phyloP scores from a whole-genome alignment of 768 basidiomycete genomes.

The Inosperma sp. region DNA sequence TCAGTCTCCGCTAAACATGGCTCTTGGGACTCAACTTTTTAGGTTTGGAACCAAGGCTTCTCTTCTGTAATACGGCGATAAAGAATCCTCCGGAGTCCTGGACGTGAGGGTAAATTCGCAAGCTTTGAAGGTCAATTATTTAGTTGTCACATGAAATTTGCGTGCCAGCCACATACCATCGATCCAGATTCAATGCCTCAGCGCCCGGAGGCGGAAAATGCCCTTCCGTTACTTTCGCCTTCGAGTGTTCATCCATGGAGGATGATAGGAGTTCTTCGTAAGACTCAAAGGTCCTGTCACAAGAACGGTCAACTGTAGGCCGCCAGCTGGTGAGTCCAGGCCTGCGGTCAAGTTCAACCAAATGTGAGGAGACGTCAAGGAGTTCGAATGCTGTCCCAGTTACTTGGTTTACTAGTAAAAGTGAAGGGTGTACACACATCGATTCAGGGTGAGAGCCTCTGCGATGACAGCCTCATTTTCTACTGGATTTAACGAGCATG shows the following conservation, averaged over 20 bases:
- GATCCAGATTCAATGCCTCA: constrained; percentile 54
- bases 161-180: constrained; percentile 52
- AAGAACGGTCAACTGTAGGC: constrained; percentile 57
- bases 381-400: constrained; percentile 59
- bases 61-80: constrained; percentile 79
- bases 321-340: constrained; percentile 78
- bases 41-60: neutral
- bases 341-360: constrained; percentile 68
- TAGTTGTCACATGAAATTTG: neutral
- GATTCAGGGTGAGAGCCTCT: constrained; percentile 66
- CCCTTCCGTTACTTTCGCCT: constrained; percentile 61
- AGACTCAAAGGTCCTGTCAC: constrained; percentile 48
- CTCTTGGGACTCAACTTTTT: constrained; percentile 1
- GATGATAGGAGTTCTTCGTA: constrained; percentile 58
- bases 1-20: constrained; percentile 35
- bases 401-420: neutral
- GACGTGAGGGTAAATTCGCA: constrained; percentile 90
- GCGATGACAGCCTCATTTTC: constrained; percentile 97
- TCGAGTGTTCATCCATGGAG: constrained; percentile 43
- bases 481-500: constrained; percentile 93
- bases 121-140: constrained; percentile 46
- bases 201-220: constrained; percentile 80
- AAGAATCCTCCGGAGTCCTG: constrained; percentile 99
- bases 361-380: constrained; percentile 66
- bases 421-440: constrained; percentile 44